Base-by-base conservation (phyloP, 2,329 filamentous ascomycete genomes). In the Diplodia intermedia region DNA sequence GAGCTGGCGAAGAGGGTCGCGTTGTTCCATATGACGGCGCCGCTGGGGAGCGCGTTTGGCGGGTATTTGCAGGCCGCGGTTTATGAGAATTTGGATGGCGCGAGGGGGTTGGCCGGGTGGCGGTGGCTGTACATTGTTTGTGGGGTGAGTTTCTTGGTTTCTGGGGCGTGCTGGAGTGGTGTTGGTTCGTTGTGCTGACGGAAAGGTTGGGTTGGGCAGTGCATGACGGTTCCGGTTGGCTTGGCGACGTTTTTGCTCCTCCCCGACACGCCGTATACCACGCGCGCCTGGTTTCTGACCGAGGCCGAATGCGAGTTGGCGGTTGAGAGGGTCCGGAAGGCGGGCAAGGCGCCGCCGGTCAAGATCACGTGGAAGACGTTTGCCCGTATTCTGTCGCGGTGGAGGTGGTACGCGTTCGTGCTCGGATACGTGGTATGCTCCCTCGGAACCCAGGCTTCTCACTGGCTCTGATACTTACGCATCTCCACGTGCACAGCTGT, bases 1-100 rank as follows among this genome's bases (percentile, higher is more conserved):
- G 76, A 78, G 57, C 65, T 76, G 40, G 74, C 74, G 15, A 75
- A 77, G 43, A 72, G 76, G n/a, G 72, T 76, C 1, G 73, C 73
- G 1, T 55, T 78, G 5, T 78, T 78, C 52, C 77, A 74, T 66
- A 75, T 75, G 57, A 75, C 76, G 1, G 73, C 73, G 23, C 71
- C 75, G 5, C 69, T 78, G 1, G 75, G 74, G 8, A 71, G 74
- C 5, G 78, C 78, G 75, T 76, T 78, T 69, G 75, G 74, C 43
- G 75, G 75, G 3, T 77, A 77, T 69, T 65, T 78, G 4, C 76
- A 78, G 66, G 75, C 76, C 14, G 76, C 75, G 15, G 75, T 73
- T 7, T 77, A 77, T 65, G 74, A 71, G 4, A 74, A 75, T 33
- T 67, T 78, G 23, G 72, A 77, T 61, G 74, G 75, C 12, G 61